A percentile compares a stretch with the other conserved stretches of the same genome.
Conservation (phyloP, 176 grass and related monocot species). For the Alloteropsis semialata region DNA sequence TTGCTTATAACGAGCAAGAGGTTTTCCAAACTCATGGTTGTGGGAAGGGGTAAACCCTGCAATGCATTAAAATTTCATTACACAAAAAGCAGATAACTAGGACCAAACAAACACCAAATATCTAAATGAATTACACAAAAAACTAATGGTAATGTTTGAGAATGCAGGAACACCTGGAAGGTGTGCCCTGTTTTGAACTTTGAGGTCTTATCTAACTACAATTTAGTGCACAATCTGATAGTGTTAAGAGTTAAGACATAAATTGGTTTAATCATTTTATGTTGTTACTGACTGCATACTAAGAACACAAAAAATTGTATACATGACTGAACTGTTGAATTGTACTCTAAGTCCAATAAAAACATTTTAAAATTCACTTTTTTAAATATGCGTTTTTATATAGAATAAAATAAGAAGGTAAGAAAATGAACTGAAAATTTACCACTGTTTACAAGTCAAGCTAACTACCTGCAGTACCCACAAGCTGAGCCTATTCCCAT, state of each 20-base stretch:
- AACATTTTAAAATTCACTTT: neutral
- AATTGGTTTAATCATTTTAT: neutral
- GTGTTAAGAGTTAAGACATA: neutral
- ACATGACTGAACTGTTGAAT: neutral
- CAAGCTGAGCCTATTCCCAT: slow-evolving; percentile 65
- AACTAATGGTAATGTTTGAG: neutral
- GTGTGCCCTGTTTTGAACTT: neutral
- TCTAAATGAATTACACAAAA: neutral
- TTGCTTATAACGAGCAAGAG: slow-evolving; percentile 63
- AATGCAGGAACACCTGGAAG: neutral
- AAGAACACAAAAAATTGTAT: neutral
- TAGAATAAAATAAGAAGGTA: neutral
- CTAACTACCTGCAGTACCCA: slow-evolving; percentile 79
- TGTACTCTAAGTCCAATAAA: neutral
- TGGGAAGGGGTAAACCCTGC: slow-evolving; percentile 71
- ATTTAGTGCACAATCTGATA: neutral
- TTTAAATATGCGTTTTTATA: neutral
- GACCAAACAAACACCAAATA: neutral
- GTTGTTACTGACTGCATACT: neutral
- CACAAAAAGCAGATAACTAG: neutral
- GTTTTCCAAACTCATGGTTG: slow-evolving; percentile 46
- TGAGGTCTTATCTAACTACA: neutral
- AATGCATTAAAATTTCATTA: slow-evolving; percentile 30
- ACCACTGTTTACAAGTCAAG: neutral
- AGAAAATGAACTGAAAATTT: neutral